These are phyloP conservation scores for Cyberlindnera maritima DNA, from an alignment of 805 yeast genomes.

Conservation along the genomic window DNA sequence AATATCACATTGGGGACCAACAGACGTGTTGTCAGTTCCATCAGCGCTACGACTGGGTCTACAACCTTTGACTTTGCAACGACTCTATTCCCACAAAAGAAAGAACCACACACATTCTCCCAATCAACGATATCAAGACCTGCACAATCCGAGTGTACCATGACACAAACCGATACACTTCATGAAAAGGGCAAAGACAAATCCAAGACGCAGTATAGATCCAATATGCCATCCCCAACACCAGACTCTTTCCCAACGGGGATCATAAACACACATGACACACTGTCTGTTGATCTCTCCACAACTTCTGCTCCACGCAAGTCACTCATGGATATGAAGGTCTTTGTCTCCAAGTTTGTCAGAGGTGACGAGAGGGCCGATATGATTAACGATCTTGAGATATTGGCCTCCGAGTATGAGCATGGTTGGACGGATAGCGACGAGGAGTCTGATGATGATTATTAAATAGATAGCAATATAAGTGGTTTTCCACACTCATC, in stretches of 20 bases:
- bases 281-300: constrained; percentile 19
- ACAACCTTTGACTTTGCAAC: constrained; percentile 8
- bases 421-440: constrained; percentile 44
- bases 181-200: constrained; percentile 1
- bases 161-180: neutral
- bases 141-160: neutral
- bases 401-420: constrained; percentile 45
- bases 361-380: constrained; percentile 52
- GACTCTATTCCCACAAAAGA: constrained; percentile 5
- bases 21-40: constrained; percentile 47
- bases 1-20: constrained; percentile 40
- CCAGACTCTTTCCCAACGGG: constrained; percentile 35
- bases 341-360: constrained; percentile 30
- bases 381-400: constrained; percentile 45
- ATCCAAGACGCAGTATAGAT: constrained; percentile 6
- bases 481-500: too few species aligned
- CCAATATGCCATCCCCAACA: constrained; percentile 18
- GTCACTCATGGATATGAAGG: constrained; percentile 25
- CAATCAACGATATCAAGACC: constrained; percentile 27
- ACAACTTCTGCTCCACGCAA: constrained; percentile 21
- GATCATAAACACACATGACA: constrained; percentile 16
- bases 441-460: constrained; percentile 40
- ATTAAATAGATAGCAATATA: too few species aligned
- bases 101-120: constrained; percentile 27
- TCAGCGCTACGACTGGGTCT: constrained; percentile 22